Conservation (phyloP, 768 basidiomycete genomes). For the Mycena rebaudengoi region DNA sequence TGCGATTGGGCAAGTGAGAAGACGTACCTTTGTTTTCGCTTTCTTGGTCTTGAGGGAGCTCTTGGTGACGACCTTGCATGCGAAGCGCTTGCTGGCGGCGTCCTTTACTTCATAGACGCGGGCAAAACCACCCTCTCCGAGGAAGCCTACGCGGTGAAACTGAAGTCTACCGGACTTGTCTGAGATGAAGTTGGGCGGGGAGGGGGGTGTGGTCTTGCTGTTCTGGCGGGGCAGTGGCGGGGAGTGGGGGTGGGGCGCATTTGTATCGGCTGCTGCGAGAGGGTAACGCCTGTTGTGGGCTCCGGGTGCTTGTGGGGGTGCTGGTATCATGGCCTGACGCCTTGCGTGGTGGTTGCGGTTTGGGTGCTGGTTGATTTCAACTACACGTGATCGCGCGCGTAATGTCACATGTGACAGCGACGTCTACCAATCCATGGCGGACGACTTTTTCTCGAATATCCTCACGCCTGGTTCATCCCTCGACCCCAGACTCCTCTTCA, state of each 20-base stretch:
- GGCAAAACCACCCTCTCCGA: slow-evolving; percentile 98
- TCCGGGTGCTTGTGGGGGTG: slow-evolving; percentile 33
- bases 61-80: slow-evolving; percentile 97
- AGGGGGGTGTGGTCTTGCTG: slow-evolving; percentile 81
- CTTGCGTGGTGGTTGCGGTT: slow-evolving; percentile 20
- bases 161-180: slow-evolving; percentile 67
- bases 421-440: slow-evolving; percentile 3
- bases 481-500: slow-evolving; percentile 71
- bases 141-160: slow-evolving; percentile 79
- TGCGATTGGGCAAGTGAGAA: neutral
- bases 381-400: neutral
- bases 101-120: slow-evolving; percentile 96
- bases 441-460: slow-evolving; percentile 61
- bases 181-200: slow-evolving; percentile 78
- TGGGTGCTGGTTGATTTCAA: neutral
- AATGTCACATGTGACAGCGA: too few species aligned
- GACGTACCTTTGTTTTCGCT: slow-evolving; percentile 90
- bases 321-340: slow-evolving; percentile 45
- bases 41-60: slow-evolving; percentile 92
- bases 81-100: slow-evolving; percentile 65
- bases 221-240: slow-evolving; percentile 85
- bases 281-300: slow-evolving; percentile 46
- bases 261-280: slow-evolving; percentile 43
- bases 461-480: slow-evolving; percentile 81
- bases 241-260: slow-evolving; percentile 44